Percentiles rank a stretch among this genome's conserved stretches.
phyloP scores from a whole-genome alignment of 2,329 filamentous ascomycete species.

The Zelopaecilomyces penicillatus region DNA sequence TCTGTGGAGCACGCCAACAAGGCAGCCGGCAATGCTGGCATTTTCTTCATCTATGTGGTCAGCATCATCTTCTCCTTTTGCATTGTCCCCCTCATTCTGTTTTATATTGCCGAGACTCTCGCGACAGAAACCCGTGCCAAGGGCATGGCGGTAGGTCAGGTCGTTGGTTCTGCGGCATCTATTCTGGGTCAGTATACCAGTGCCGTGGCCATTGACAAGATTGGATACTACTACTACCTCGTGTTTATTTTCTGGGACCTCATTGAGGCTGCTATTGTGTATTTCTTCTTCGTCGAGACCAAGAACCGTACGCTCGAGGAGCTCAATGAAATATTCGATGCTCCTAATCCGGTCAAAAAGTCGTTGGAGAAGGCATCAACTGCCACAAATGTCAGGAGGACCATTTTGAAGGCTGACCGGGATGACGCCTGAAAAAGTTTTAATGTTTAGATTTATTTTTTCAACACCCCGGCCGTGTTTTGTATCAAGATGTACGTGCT shows the following conservation, averaged over 20 bases:
- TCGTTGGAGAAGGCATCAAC: slow-evolving; percentile 1
- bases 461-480: too few species aligned
- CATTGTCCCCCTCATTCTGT: slow-evolving; percentile 9
- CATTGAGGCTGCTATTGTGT: slow-evolving; percentile 21
- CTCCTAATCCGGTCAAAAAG: slow-evolving; percentile 9
- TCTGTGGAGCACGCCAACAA: slow-evolving; percentile 35
- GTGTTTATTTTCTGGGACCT: slow-evolving; percentile 25
- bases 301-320: slow-evolving; percentile 20
- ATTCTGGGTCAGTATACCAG: slow-evolving; percentile 8
- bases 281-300: slow-evolving; percentile 26
- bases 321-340: slow-evolving; percentile 19
- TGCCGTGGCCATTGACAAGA: slow-evolving; percentile 8
- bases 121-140: slow-evolving; percentile 13
- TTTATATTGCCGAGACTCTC: slow-evolving; percentile 14
- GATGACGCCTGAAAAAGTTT: background rate
- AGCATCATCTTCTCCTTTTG: slow-evolving; percentile 27
- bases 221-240: slow-evolving; percentile 30
- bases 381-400: background rate
- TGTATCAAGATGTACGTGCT: too few species aligned
- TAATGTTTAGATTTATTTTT: too few species aligned
- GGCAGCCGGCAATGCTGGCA: slow-evolving; percentile 48
- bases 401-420: background rate
- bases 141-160: slow-evolving; percentile 6
- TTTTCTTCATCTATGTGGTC: slow-evolving; percentile 51
- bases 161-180: slow-evolving; percentile 6